Base-by-base conservation (phyloP, 495 filamentous ascomycete genomes). In the Hamigera avellanea region DNA sequence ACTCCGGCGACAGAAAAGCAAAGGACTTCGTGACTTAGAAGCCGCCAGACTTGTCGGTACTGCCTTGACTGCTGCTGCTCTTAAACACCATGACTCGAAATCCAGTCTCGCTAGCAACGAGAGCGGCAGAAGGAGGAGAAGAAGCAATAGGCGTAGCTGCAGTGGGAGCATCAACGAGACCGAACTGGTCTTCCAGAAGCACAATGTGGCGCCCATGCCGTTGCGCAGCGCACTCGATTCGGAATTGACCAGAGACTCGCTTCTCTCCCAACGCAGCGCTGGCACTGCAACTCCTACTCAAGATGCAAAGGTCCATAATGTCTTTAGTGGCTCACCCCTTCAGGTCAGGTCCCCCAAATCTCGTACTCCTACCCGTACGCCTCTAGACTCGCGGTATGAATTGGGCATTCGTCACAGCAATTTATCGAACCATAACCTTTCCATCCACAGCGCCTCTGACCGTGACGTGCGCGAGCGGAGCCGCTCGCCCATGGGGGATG, bases 161-260 rank as follows among this genome's bases (percentile, higher is more conserved):
- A 69, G 62, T 19, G 67, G 59, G 12, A 77, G 69, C 45, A 45
- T 73, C 39, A 72, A 77, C 36, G 70, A 66, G 56, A 77, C 52
- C 45, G 80, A 66, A 63, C 72, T 61, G 50, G 75, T 62, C 53
- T 81, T 62, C 64, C 65, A 61, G 58, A 80, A 59, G 58, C 69
- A 73, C 41, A 70, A 70, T 31, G 61, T 73, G n/a, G 76, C 86
- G 9, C 83, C 80, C 1, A 82, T 95, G 79, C 88, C 87, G 2
- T 69, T 93, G 50, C 76, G 76, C 52, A 93, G 87, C 54, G 83
- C 84, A 29, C 72, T 93, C 18, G 73, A 82, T 19, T 93, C 87
- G 0, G 86, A 94, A 17, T 53, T 95, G 33, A 96, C 91, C 2
- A 72, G 91, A 51, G 78, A 81, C 25, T 96, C 93, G 0, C 83